Percentiles rank a stretch among this genome's conserved stretches.
Evolutionary conservation across 2,329 filamentous ascomycete genomes (phyloP).

Genomic region (Fusarium sp.): DNA sequence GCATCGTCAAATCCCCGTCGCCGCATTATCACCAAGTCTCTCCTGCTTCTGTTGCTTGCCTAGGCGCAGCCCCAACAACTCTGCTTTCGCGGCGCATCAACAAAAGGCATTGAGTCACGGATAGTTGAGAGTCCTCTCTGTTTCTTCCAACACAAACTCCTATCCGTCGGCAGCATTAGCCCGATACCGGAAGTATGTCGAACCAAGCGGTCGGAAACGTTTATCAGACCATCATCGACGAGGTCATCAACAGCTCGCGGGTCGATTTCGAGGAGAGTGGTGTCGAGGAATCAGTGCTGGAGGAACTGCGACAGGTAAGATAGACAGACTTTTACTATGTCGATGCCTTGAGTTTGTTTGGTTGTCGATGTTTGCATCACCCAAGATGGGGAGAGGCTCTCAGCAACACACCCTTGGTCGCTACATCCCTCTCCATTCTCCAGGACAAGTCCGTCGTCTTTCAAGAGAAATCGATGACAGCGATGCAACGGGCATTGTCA

Average conservation of each 20-base stretch:
- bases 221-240: conserved; percentile 79
- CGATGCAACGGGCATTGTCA: background rate
- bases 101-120: background rate
- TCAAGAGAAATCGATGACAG: background rate
- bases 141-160: conserved; percentile 1
- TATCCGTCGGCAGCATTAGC: conserved; percentile 3
- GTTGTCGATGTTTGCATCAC: conserved; percentile 6
- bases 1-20: background rate
- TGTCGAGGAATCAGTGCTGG: conserved; percentile 83
- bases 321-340: conserved; percentile 15
- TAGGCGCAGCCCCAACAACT: background rate
- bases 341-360: conserved; percentile 5
- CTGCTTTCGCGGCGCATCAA: conserved; percentile 18
- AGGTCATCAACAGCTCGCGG: conserved; percentile 89
- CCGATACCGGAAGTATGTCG: conserved; percentile 57
- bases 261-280: conserved; percentile 98
- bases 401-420: conserved; percentile 25
- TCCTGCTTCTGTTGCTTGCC: background rate
- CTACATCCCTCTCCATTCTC: conserved; percentile 3
- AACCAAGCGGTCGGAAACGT: conserved; percentile 73
- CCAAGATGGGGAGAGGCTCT: conserved; percentile 40
- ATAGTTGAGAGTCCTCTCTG: background rate
- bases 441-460: background rate
- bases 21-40: background rate
- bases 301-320: conserved; percentile 87